Percentiles rank a stretch among this genome's conserved stretches.
Conservation (phyloP, 495 filamentous ascomycete species). For the Lepraria neglecta region DNA sequence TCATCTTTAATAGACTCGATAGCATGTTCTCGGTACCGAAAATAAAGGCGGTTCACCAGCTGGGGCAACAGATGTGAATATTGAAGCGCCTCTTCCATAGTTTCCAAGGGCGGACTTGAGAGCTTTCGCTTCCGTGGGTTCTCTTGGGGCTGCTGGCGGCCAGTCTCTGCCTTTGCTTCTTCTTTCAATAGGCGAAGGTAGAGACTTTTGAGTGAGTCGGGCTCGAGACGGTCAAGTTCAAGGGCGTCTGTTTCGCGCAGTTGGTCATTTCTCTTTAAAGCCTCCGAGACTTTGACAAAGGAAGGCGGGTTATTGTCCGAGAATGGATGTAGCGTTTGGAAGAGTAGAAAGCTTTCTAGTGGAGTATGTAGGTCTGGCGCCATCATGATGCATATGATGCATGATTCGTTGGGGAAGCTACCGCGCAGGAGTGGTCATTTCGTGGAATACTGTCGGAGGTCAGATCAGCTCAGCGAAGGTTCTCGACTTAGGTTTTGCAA, state of each 20-base stretch:
- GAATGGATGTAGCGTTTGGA: constrained; percentile 69
- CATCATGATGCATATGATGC: constrained; percentile 44
- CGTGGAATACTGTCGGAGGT: background rate
- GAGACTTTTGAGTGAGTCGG: constrained; percentile 69
- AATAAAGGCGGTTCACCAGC: constrained; percentile 65
- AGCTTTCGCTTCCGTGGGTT: constrained; percentile 70
- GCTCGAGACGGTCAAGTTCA: constrained; percentile 64
- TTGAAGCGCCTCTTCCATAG: constrained; percentile 57
- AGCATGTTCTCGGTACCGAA: constrained; percentile 60
- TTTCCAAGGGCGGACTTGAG: constrained; percentile 54
- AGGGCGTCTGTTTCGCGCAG: constrained; percentile 61
- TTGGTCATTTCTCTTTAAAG: constrained; percentile 62
- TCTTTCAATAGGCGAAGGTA: constrained; percentile 72
- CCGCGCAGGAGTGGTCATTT: constrained; percentile 8
- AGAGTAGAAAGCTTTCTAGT: constrained; percentile 82
- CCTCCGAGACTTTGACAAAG: constrained; percentile 67
- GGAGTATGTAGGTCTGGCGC: constrained; percentile 65
- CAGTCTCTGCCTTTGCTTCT: constrained; percentile 45
- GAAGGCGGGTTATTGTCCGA: constrained; percentile 53
- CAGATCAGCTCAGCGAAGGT: background rate
- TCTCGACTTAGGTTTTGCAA: background rate
- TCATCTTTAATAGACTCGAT: constrained; percentile 65
- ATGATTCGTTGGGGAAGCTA: constrained; percentile 18
- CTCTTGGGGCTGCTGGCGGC: constrained; percentile 32
- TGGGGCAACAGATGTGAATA: constrained; percentile 60